Evolutionary conservation across 2,329 filamentous ascomycete genomes (phyloP).

Genomic region (Tolypocladium sp.): DNA sequence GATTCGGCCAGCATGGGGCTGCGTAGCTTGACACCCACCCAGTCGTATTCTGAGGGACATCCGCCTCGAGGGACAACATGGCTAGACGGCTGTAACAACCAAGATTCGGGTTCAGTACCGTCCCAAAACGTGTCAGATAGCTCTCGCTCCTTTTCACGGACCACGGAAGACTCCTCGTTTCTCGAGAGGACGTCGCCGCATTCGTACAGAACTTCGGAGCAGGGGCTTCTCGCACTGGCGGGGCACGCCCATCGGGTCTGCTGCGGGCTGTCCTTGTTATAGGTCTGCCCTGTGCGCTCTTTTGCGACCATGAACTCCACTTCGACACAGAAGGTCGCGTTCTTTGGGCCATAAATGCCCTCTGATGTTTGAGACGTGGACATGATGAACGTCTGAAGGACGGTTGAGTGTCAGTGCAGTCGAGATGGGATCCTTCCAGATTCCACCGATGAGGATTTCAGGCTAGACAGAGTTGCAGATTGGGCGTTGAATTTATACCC

Average conservation of each 20-base stretch:
- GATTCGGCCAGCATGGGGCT: constrained; percentile 6
- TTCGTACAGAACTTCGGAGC: background rate
- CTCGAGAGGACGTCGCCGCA: background rate
- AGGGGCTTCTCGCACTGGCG: constrained; percentile 1
- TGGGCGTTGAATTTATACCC: background rate
- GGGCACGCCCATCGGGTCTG: constrained; percentile 11
- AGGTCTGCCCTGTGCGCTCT: constrained; percentile 1
- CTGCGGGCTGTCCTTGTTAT: background rate
- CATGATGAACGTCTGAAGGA: no score
- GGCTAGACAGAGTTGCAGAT: no score
- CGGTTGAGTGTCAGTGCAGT: background rate
- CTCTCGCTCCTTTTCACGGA: constrained; percentile 4
- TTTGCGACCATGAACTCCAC: constrained; percentile 15
- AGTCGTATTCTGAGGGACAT: constrained; percentile 13
- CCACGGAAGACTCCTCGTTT: background rate
- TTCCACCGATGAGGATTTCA: no score
- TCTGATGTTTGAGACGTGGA: no score
- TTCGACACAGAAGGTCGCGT: constrained; percentile 7
- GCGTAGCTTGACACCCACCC: constrained; percentile 15
- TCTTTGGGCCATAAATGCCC: no score
- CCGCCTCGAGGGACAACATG: constrained; percentile 2
- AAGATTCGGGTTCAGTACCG: background rate
- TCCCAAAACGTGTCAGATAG: background rate
- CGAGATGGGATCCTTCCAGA: background rate
- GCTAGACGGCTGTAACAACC: constrained; percentile 8